Percentiles rank a stretch among this genome's conserved stretches.
These are phyloP conservation scores for Leucosporidium scottii DNA, from an alignment of 768 basidiomycete species.

Conservation along the genomic window DNA sequence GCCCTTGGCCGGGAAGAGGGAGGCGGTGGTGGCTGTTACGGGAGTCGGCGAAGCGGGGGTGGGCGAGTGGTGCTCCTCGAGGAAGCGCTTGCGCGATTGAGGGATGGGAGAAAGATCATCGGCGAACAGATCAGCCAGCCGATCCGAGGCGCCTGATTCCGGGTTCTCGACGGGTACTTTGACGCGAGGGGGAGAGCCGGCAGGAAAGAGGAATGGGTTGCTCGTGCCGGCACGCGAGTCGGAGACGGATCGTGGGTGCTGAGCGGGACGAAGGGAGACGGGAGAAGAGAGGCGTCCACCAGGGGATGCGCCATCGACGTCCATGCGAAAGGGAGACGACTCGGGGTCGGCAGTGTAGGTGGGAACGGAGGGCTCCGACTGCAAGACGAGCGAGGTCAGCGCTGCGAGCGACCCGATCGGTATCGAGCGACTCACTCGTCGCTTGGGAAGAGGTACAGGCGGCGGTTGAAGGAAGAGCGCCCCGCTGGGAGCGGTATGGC, in stretches of 20 bases:
- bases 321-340: constrained; percentile 30
- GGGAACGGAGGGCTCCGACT: constrained; percentile 26
- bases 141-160: constrained; percentile 16
- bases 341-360: constrained; percentile 2
- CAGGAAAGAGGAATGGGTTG: neutral
- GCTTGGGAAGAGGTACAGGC: constrained; percentile 9
- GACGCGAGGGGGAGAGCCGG: constrained; percentile 1
- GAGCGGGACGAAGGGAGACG: constrained; percentile 1
- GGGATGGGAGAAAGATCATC: constrained; percentile 21
- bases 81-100: constrained; percentile 26
- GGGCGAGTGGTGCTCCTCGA: constrained; percentile 30
- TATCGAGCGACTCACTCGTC: neutral
- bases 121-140: constrained; percentile 13
- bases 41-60: constrained; percentile 11
- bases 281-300: constrained; percentile 7
- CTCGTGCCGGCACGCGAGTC: constrained; percentile 5
- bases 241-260: constrained; percentile 21
- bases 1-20: constrained; percentile 8
- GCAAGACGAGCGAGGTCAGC: neutral
- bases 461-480: constrained; percentile 9
- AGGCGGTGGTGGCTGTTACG: neutral
- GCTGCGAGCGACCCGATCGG: neutral
- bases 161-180: constrained; percentile 5
- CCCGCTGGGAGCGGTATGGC: neutral
- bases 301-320: constrained; percentile 31